phyloP scores from a whole-genome alignment of 805 yeast genomes.

The Candida andamanensis region DNA sequence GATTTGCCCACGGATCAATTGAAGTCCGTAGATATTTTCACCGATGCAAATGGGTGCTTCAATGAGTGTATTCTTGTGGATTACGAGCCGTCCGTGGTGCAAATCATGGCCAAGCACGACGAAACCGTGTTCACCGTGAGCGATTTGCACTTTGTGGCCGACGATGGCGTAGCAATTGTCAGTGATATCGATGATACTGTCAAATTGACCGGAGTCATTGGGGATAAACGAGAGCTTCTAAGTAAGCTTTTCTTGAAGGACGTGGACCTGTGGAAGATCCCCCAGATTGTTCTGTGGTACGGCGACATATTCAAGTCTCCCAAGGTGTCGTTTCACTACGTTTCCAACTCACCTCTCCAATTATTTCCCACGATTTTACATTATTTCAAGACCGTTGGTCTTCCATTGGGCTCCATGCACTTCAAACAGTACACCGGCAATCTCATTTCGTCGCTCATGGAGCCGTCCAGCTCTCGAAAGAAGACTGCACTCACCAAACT shows the following conservation, averaged over 20 bases:
- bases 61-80: conserved; percentile 46
- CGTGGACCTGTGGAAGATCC: conserved; percentile 62
- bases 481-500: conserved; percentile 58
- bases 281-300: conserved; percentile 74
- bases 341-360: conserved; percentile 95
- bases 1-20: conserved; percentile 21
- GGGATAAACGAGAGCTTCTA: conserved; percentile 79
- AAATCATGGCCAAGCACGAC: conserved; percentile 44
- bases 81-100: conserved; percentile 58
- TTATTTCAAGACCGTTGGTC: conserved; percentile 48
- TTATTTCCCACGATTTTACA: conserved; percentile 56
- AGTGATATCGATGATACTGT: conserved; percentile 95
- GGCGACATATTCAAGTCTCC: conserved; percentile 37
- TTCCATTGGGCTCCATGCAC: conserved; percentile 82
- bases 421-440: conserved; percentile 85
- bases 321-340: conserved; percentile 76
- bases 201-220: conserved; percentile 83
- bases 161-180: conserved; percentile 63
- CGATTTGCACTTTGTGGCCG: conserved; percentile 39
- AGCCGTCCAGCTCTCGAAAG: conserved; percentile 82
- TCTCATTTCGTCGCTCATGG: conserved; percentile 73
- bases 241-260: conserved; percentile 70
- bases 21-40: conserved; percentile 28
- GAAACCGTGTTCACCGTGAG: conserved; percentile 44
- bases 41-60: conserved; percentile 70